Percentiles rank a stretch among this genome's conserved stretches.
Conservation (phyloP, 148 eudicot species). For the Dysphania ambrosioides region DNA sequence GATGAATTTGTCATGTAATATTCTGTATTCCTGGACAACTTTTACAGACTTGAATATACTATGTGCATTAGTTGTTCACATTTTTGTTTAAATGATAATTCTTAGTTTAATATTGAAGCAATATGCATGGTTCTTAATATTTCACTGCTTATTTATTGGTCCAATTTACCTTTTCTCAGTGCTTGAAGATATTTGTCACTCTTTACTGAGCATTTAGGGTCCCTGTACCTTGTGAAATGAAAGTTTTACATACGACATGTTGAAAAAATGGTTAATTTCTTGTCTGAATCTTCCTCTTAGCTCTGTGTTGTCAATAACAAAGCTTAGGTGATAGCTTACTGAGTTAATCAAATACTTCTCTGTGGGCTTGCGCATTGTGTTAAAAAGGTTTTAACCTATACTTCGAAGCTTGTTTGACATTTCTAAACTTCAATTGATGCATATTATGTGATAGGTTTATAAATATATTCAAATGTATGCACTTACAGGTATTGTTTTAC, state of each 20-base stretch:
- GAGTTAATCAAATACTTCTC: neutral
- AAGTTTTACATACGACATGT: neutral
- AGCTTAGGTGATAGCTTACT: neutral
- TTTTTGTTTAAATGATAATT: neutral
- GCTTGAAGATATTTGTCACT: neutral
- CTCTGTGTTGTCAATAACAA: neutral
- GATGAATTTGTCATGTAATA: neutral
- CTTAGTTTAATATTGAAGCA: neutral
- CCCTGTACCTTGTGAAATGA: neutral
- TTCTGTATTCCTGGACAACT: neutral
- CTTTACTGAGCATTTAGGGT: neutral
- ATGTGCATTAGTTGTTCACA: neutral
- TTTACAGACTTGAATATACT: neutral
- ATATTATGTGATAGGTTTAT: neutral
- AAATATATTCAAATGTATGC: neutral
- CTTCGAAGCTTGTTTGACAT: constrained; percentile 3
- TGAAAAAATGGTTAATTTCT: neutral
- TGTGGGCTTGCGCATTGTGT: neutral
- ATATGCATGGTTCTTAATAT: neutral
- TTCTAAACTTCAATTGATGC: neutral
- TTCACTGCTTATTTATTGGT: neutral
- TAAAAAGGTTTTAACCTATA: neutral
- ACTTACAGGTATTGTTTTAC: neutral
- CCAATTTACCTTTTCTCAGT: neutral
- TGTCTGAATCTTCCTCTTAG: neutral